Percentiles rank a stretch among this genome's conserved stretches.
phyloP scores from a whole-genome alignment of 371 early-diverging fungal genomes.

The Batkoa obscura region DNA sequence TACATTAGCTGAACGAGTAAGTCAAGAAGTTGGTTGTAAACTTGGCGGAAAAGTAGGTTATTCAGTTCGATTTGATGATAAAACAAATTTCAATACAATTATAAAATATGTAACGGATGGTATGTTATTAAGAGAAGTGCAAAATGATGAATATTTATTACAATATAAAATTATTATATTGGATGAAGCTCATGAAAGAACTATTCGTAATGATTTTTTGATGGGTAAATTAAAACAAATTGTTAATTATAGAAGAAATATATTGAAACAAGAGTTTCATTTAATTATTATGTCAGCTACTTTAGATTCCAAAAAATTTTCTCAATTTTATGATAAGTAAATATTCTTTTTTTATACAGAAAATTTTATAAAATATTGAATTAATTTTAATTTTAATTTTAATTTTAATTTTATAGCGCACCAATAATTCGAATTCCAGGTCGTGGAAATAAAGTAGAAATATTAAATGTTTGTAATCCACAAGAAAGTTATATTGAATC shows the following conservation, averaged over 20 bases:
- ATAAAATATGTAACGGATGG: conserved; percentile 98
- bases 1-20: conserved; percentile 80
- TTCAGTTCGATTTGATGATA: conserved; percentile 91
- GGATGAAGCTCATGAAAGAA: conserved; percentile 99
- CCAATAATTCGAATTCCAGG: conserved; percentile 68
- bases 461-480: conserved; percentile 50
- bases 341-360: not conserved
- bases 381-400: conserved; percentile 6
- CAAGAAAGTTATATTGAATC: conserved; percentile 85
- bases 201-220: conserved; percentile 88
- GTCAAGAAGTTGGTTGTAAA: conserved; percentile 64
- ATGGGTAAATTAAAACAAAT: conserved; percentile 84
- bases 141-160: conserved; percentile 56
- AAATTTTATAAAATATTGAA: conserved; percentile 6
- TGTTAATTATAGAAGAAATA: conserved; percentile 36
- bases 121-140: conserved; percentile 83
- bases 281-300: conserved; percentile 97
- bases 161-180: conserved; percentile 78
- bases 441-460: conserved; percentile 72
- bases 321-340: conserved; percentile 60
- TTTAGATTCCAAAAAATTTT: conserved; percentile 77
- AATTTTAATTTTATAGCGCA: conserved; percentile 27
- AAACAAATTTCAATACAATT: conserved; percentile 54
- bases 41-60: conserved; percentile 72
- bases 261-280: conserved; percentile 46